These are phyloP conservation scores for Aspergillus pseudoviridinutans DNA, from an alignment of 2,329 filamentous ascomycete species.

Conservation along the genomic window DNA sequence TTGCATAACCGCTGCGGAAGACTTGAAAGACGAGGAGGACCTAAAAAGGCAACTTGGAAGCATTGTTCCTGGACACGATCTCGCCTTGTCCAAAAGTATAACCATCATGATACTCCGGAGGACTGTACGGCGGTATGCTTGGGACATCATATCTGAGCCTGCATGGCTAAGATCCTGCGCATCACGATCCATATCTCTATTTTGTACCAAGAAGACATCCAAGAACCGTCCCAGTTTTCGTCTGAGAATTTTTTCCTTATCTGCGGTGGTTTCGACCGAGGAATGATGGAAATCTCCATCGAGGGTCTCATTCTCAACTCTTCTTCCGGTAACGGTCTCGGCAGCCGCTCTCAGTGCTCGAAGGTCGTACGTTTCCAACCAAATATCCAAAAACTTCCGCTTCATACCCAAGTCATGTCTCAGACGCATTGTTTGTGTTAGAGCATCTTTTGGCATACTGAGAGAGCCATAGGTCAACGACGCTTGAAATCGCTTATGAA, in stretches of 20 bases:
- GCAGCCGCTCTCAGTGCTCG: constrained; percentile 49
- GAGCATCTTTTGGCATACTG: constrained; percentile 51
- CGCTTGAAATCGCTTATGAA: constrained; percentile 56
- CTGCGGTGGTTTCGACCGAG: not conserved
- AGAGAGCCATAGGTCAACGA: constrained; percentile 57
- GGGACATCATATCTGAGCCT: constrained; percentile 42
- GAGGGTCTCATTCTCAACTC: constrained; percentile 29
- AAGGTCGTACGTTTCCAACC: constrained; percentile 56
- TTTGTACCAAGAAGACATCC: constrained; percentile 55
- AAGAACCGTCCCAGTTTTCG: constrained; percentile 51
- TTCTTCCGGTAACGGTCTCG: constrained; percentile 58
- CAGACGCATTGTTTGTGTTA: constrained; percentile 45
- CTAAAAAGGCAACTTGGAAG: constrained; percentile 49
- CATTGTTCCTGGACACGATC: constrained; percentile 30
- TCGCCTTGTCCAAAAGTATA: constrained; percentile 55
- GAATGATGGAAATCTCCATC: not conserved
- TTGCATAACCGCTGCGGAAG: constrained; percentile 52
- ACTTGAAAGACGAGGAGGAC: constrained; percentile 51
- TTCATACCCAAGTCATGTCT: constrained; percentile 56
- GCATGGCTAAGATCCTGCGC: constrained; percentile 20
- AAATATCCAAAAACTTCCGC: constrained; percentile 55
- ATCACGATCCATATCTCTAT: constrained; percentile 48
- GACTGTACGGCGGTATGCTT: constrained; percentile 53
- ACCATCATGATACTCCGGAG: constrained; percentile 59
- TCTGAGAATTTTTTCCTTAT: constrained; percentile 28